Evolutionary conservation across 768 basidiomycete genomes (phyloP), one percentile per base, ranked within the genome.

Genomic region (Phlebiopsis flavidoalba): DNA sequence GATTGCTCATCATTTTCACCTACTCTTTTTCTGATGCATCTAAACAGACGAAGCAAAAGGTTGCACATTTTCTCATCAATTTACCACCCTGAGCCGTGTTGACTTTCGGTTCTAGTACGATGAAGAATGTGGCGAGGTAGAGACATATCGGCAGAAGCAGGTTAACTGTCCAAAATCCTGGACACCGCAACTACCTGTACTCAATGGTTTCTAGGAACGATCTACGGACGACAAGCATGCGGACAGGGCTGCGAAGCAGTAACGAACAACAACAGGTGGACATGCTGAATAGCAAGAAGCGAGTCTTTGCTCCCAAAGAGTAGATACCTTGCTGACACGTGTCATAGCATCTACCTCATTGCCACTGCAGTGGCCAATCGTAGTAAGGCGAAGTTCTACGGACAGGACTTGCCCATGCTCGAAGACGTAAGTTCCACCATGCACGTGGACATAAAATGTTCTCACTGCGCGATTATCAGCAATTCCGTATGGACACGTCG

Each of bases 251-350:
- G 85, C 85, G 19, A 85, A 82, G 70, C 90, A 92, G 66, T 83
- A 83, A n/a, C 48, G 90, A 91, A 63, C 86, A 89, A 65, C 89
- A 91, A 65, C 81, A 81, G 57, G 78, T 79, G 36, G 88, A 92
- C 45, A 93, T 93, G 91, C 72, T 84, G 47, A 88, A 87, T 65
- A 82, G 84, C 72, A 93, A 93, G 77, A 93, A 93, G 91, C 92
- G 61, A 35, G 75, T 60, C 22, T 43, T 43, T 43, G 17, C 10
- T 43, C 17, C 17, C 40, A 17, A 8, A 12, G 40, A 43, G 58
- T 53, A 36, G 45, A 31, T 53, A 40, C 61, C n/a, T 22, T 54
- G 15, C 36, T 21, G 33, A 24, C 26, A 15, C 46, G 22, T 17
- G 53, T 48, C 53, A 45, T 61, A 92, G 89, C 69, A 73, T 80